A percentile compares a stretch with the other conserved stretches of the same genome.
phyloP scores from a whole-genome alignment of 768 basidiomycete genomes.

The Leucocoprinus leucothites region DNA sequence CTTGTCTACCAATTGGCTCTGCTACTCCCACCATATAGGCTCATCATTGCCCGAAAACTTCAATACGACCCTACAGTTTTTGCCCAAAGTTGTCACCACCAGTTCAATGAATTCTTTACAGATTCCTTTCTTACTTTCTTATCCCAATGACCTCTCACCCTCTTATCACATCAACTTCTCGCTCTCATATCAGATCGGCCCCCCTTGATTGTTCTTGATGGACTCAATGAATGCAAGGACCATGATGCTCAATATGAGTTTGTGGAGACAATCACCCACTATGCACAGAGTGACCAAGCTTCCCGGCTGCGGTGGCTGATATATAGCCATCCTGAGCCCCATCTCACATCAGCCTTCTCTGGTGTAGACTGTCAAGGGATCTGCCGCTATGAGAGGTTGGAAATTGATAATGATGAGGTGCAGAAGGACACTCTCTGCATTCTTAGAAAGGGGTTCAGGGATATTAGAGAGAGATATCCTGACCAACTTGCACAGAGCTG shows the following conservation, averaged over 20 bases:
- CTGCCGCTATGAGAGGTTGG: neutral
- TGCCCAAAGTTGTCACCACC: neutral
- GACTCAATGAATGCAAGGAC: constrained; percentile 1
- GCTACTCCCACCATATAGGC: neutral
- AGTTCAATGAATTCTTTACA: neutral
- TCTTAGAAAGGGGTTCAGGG: neutral
- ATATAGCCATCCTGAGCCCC: constrained; percentile 22
- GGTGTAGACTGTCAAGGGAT: neutral
- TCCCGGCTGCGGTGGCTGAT: constrained; percentile 19
- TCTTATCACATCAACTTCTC: no score
- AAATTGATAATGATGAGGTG: neutral
- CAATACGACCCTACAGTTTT: neutral
- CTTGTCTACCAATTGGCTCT: constrained; percentile 1
- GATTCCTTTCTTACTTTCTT: neutral
- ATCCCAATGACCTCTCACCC: neutral
- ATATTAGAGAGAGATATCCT: neutral
- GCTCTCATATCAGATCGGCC: neutral
- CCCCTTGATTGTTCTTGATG: constrained; percentile 10
- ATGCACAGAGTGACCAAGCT: neutral
- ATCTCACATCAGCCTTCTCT: constrained; percentile 15
- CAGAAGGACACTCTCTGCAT: neutral
- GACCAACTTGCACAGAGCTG: neutral
- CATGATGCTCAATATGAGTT: neutral
- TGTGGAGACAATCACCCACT: neutral
- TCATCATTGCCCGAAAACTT: neutral